Evolutionary conservation across 208 protist genomes (phyloP), one percentile per base, ranked within the genome.

Genomic region (Crithidia mellificae): DNA sequence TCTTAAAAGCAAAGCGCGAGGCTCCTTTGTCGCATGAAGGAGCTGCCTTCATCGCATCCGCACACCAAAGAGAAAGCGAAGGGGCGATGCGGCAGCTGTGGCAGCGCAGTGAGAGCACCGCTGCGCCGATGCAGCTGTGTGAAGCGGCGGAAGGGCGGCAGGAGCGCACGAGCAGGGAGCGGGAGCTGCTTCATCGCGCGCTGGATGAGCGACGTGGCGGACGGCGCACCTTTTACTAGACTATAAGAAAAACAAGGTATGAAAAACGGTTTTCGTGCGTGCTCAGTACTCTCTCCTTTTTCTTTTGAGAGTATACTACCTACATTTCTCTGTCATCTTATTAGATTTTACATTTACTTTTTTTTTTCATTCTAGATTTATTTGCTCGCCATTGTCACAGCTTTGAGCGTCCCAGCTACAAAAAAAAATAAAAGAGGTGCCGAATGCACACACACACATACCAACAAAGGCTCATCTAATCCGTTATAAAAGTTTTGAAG

Each of bases 171-270:
- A 36, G 39, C 29, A 34, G 30, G 32, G 65, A 77, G 17, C 68
- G 74, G 14, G 61, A 72, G 24, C 17, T 55, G 38, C 59, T 83
- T 8, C 39, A 69, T 5, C 58, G 54, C 39, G 72, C 81, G 17
- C 53, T 83, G 0, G 56, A 83, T 11, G 52, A 76, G 9, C 17
- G 67, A 17, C 68, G 72, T 11, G 11, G 51, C 12, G 65, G 70
- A 1, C 57, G 62, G 2, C 62, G 56, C 24, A 46, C 34, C 25
- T 17, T n/a, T 2, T 68, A 53, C 56, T 73, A 36, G 27, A 58
- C 43, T 27, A 24, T 4, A 24, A 12, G 34, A 38, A 11, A 38
- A 38, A 11, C 7, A n/a, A n/a, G n/a, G n/a, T n/a, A n/a, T n/a
- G 34, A 11, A 11, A 12, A 38, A 38, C 11, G 7, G 34, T 38